phyloP scores from a whole-genome alignment of 768 basidiomycete genomes.

The Boletus edulis region DNA sequence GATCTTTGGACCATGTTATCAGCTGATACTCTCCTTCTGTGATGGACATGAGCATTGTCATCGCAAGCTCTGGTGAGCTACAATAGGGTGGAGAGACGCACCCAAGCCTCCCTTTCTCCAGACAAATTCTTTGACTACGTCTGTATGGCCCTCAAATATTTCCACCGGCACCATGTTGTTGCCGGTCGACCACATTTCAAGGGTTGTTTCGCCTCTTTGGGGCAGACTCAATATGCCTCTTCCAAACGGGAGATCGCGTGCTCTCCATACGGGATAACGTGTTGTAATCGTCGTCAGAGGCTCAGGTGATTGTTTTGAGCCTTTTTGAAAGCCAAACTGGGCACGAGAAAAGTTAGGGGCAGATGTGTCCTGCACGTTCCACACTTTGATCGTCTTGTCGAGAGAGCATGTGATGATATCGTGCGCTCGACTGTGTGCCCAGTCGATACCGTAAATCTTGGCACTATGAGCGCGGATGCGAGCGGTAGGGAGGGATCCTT shows the following conservation, averaged over 20 bases:
- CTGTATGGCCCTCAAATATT: conserved; percentile 82
- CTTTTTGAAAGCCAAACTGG: conserved; percentile 8
- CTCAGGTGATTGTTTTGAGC: conserved; percentile 15
- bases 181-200: conserved; percentile 74
- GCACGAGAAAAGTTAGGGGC: conserved; percentile 14
- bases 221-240: conserved; percentile 83
- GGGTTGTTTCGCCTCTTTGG: conserved; percentile 77
- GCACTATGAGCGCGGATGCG: conserved; percentile 79
- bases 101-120: conserved; percentile 76
- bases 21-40: conserved; percentile 56
- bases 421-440: conserved; percentile 72
- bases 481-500: conserved; percentile 81
- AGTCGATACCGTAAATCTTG: conserved; percentile 97
- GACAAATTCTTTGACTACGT: conserved; percentile 97
- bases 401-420: conserved; percentile 93
- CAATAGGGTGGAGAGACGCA: conserved; percentile 20
- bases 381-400: conserved; percentile 90
- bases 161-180: conserved; percentile 49
- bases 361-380: conserved; percentile 43
- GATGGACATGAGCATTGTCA: neutral
- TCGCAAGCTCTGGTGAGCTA: neutral
- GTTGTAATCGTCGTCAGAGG: conserved; percentile 63
- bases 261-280: conserved; percentile 91
- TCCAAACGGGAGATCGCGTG: conserved; percentile 90
- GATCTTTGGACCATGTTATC: conserved; percentile 86